Base-by-base conservation (phyloP, 768 basidiomycete genomes). In the Mrakia frigida region DNA sequence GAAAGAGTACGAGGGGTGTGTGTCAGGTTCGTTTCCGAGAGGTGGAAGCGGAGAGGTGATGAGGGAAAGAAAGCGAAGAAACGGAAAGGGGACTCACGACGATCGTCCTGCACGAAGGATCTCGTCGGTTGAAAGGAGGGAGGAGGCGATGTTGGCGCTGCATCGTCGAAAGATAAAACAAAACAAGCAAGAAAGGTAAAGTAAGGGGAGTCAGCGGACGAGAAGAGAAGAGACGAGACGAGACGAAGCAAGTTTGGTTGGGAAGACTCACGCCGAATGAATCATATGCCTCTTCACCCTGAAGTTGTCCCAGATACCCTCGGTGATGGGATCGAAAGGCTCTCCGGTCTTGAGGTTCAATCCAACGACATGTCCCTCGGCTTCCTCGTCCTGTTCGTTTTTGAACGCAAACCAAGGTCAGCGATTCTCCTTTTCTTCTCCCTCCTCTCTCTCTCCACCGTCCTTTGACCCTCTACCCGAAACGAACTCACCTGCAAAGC, bases 221-320 rank as follows among this genome's bases (percentile, higher is more conserved):
- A 46, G 21, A 25, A n/a, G n/a, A n/a, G n/a, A n/a, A n/a, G n/a
- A n/a, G n/a, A n/a, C n/a, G n/a, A n/a, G n/a, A 31, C 13, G 28
- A 28, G 59, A 33, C 74, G n/a, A 23, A 31, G 43, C 18, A 35
- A 18, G 43, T 31, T 43, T 78, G 72, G 61, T 75, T 35, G 60
- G 74, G 77, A 50, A 43, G 28, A 85, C 89, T 82, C 80, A 94
- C 94, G 92, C 93, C 81, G 94, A 96, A 82, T 98, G 95, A 65
- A 99, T 85, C 94, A 99, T 97, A 83, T 99, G 97, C 78, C 96
- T 87, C 87, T 99, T 99, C 78, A 99, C 97, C 79, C 97, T 87
- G 82, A 97, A 98, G 85, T 98, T 98, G 83, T 99, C 97, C 95
- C 95, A 99, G 37, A 99, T 90, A 52, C 97, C 97, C 82, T 94